phyloP scores from a whole-genome alignment of 1,284 basidiomycete genomes.

The Puccinia horiana region DNA sequence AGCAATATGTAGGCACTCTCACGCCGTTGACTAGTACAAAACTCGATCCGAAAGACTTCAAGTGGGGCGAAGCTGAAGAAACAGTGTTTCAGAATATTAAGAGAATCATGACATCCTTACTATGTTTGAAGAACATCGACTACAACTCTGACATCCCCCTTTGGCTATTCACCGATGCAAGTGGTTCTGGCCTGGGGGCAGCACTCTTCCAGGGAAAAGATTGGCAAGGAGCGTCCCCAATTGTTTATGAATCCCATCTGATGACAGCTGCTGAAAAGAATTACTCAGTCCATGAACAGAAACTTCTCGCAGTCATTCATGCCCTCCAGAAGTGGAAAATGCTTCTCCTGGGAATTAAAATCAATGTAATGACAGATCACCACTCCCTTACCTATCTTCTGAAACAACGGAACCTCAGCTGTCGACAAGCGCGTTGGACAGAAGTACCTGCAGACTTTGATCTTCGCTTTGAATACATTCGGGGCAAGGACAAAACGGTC shows the following conservation, averaged over 20 bases:
- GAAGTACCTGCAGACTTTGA: constrained; percentile 59
- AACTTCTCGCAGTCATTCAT: not conserved
- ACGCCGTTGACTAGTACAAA: not conserved
- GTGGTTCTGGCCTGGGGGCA: no score
- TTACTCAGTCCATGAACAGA: no score
- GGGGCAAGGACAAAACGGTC: constrained; percentile 58
- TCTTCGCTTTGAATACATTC: constrained; percentile 56
- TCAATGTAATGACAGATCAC: no score
- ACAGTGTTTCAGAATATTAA: not conserved
- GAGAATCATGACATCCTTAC: not conserved
- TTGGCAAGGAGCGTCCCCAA: not conserved
- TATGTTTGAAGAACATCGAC: not conserved
- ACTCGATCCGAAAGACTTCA: not conserved
- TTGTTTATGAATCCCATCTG: not conserved
- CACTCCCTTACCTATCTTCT: no score
- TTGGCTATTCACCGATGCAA: not conserved
- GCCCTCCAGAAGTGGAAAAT: constrained; percentile 52
- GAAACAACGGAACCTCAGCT: no score
- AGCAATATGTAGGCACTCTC: not conserved
- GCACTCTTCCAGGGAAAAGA: not conserved
- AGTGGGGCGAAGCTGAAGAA: not conserved
- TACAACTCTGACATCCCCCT: not conserved
- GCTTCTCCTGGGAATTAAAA: constrained; percentile 57
- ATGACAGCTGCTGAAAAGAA: not conserved
- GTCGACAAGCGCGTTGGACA: constrained; percentile 60